Conservation (phyloP, 306 rosid species). For the Mucuna pruriens region DNA sequence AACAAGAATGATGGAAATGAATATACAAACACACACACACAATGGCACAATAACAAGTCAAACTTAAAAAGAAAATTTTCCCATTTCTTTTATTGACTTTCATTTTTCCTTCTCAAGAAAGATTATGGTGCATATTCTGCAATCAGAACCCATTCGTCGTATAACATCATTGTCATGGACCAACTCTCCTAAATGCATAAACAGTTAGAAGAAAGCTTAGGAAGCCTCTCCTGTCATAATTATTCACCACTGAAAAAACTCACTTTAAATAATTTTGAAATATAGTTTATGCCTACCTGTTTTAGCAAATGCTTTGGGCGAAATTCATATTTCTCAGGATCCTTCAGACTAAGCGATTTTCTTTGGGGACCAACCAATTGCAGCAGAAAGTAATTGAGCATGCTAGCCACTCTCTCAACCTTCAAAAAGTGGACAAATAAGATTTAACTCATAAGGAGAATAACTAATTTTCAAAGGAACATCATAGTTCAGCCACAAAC, state of each 20-base stretch:
- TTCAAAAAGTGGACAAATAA: constrained; percentile 40
- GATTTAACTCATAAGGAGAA: not conserved
- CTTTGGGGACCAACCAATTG: constrained; percentile 99
- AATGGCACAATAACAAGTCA: no score
- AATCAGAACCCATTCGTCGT: no score
- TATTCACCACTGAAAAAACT: not conserved
- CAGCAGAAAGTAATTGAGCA: constrained; percentile 96
- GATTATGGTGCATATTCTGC: no score
- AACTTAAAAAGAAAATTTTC: no score
- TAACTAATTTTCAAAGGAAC: constrained; percentile 21
- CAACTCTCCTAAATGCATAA: no score
- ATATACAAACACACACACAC: no score
- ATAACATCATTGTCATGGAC: no score
- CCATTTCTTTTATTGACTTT: no score
- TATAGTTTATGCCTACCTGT: constrained; percentile 65
- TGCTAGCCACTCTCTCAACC: constrained; percentile 99
- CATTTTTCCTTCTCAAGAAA: no score
- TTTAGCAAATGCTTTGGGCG: constrained; percentile 93
- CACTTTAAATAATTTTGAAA: constrained; percentile 1
- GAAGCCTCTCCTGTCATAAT: constrained; percentile 2
- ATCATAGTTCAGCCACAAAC: constrained; percentile 13
- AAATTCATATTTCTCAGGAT: constrained; percentile 96
- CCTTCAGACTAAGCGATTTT: constrained; percentile 92
- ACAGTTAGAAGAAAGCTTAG: no score
- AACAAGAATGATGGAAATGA: no score